A percentile compares a stretch with the other conserved stretches of the same genome.
phyloP scores from a whole-genome alignment of 768 basidiomycete species.

The Austroboletus festivus region DNA sequence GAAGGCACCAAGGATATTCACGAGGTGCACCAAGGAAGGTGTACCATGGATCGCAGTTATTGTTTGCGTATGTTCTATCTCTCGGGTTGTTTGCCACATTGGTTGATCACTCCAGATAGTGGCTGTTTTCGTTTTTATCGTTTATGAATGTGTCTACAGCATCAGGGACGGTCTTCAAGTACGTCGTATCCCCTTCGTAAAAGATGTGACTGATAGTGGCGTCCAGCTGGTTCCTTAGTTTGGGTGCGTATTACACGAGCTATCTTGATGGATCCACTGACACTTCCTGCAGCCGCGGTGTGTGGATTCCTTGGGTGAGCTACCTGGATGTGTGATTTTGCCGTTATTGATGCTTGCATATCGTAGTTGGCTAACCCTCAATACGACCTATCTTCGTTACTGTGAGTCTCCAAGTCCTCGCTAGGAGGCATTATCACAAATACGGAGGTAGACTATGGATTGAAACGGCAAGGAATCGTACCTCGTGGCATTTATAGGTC shows the following conservation, averaged over 20 bases:
- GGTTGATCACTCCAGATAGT: slow-evolving; percentile 14
- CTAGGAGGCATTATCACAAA: slow-evolving; percentile 33
- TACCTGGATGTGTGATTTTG: slow-evolving; percentile 26
- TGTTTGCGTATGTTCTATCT: slow-evolving; percentile 21
- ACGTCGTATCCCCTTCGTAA: background rate
- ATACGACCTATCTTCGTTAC: slow-evolving; percentile 71
- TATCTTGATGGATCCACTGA: background rate
- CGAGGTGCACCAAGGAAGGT: slow-evolving; percentile 45
- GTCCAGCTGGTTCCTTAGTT: slow-evolving; percentile 62
- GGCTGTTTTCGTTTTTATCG: slow-evolving; percentile 45
- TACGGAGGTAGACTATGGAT: slow-evolving; percentile 8
- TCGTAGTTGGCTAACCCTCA: slow-evolving; percentile 63
- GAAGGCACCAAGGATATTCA: slow-evolving; percentile 50
- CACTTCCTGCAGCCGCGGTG: slow-evolving; percentile 40
- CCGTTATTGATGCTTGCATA: slow-evolving; percentile 44
- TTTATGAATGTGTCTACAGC: slow-evolving; percentile 67
- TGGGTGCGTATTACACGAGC: slow-evolving; percentile 36
- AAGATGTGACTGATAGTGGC: slow-evolving; percentile 20
- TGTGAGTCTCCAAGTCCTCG: slow-evolving; percentile 37
- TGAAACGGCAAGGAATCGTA: slow-evolving; percentile 44
- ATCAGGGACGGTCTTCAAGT: slow-evolving; percentile 39
- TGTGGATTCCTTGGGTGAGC: slow-evolving; percentile 54
- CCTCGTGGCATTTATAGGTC: slow-evolving; percentile 62
- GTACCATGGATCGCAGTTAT: slow-evolving; percentile 44
- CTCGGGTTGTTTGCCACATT: slow-evolving; percentile 14